phyloP scores from a whole-genome alignment of 106 monocot species.

The Phalaenopsis aphrodite region DNA sequence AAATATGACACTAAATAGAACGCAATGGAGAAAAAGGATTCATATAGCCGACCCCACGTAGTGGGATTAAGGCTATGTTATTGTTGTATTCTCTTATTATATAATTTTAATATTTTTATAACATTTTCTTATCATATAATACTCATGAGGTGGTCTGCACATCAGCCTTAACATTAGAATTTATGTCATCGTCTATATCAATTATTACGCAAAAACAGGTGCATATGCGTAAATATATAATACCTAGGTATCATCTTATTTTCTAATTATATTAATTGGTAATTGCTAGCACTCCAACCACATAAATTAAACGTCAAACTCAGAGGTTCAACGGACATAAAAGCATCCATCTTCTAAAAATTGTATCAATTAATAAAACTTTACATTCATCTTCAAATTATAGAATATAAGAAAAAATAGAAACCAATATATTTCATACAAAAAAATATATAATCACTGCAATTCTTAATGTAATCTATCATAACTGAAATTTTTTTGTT shows the following conservation, averaged over 20 bases:
- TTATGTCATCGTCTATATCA: neutral
- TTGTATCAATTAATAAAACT: neutral
- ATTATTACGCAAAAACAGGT: neutral
- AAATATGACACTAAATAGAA: too few species aligned
- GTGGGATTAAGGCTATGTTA: too few species aligned
- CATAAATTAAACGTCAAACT: neutral
- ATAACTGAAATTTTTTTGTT: too few species aligned
- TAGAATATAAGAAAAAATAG: neutral
- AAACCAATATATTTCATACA: neutral
- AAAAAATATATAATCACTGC: neutral
- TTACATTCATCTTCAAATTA: neutral
- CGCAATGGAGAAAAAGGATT: too few species aligned
- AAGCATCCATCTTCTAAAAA: neutral
- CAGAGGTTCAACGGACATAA: neutral
- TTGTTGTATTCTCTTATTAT: too few species aligned
- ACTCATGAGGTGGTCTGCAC: neutral
- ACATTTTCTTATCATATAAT: neutral
- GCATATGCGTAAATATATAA: neutral
- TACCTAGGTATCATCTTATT: neutral
- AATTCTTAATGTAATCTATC: neutral
- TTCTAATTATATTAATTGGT: neutral
- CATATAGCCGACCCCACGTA: too few species aligned
- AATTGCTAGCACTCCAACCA: neutral
- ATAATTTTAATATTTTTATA: too few species aligned
- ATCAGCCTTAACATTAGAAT: neutral